Evolutionary conservation across 495 filamentous ascomycete genomes (phyloP), one percentile per base, ranked within the genome.

Genomic region (Trichoderma erinaceum): DNA sequence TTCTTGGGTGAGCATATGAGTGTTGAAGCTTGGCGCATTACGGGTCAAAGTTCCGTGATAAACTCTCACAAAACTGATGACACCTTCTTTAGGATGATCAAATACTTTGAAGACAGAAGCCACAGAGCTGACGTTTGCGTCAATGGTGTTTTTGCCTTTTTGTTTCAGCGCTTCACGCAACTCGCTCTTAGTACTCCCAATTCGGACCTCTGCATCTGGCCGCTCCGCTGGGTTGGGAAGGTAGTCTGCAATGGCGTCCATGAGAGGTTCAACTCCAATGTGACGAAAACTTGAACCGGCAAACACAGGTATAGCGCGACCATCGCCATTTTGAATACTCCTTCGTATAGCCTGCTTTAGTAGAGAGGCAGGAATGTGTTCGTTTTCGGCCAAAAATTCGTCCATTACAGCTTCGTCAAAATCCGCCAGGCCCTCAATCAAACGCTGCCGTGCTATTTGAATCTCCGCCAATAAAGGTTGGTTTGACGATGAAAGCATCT

Each of bases 101-200:
- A 97, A 92, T 13, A 98, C 96, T 76, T 99, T 99, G 84, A 99
- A 99, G 16, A 96, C 96, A 41, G 97, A 81, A 3, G 90, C 93
- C 69, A 94, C 90, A 52, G 88, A 87, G 67, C 88, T 85, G 18
- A 97, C 77, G 27, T 86, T 68, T 76, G 74, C 65, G 83, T 76
- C 44, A 79, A 71, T 56, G 78, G 67, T 65, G 86, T 75, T 71
- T 71, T 86, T 78, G 46, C 82, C 82, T 8, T 76, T 77, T 48
- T 88, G 63, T 58, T 80, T 72, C 15, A 86, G 79, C 41, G 91
- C 75, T 8, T 84, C 74, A 23, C 84, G 76, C 18, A 85, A 25
- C 85, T 82, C 52, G 75, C 80, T 38, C 76, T 83, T 73, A 76
- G 85, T 69, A 74, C 77, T 73, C 7, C 86, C 89, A 18, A 92